phyloP scores from a whole-genome alignment of 2,329 filamentous ascomycete species.

The Elsinoe batatas region DNA sequence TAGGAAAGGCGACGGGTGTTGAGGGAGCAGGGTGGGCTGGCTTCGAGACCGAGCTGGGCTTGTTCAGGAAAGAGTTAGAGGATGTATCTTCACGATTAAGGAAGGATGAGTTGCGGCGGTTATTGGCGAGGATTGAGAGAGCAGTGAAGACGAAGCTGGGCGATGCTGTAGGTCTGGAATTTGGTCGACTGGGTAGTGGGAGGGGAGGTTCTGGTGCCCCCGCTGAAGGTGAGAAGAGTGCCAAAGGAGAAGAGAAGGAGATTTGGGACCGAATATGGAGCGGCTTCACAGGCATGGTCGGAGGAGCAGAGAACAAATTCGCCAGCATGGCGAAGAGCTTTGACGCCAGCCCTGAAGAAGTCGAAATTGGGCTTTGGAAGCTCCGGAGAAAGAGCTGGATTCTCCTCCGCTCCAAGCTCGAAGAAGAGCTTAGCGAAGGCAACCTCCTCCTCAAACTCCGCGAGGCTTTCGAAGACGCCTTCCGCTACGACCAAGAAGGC shows the following conservation, averaged over 20 bases:
- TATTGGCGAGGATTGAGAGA: slow-evolving; percentile 83
- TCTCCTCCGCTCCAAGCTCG: slow-evolving; percentile 78
- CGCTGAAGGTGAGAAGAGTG: slow-evolving; percentile 64
- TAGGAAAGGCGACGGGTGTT: slow-evolving; percentile 65
- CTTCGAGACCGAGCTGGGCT: slow-evolving; percentile 65
- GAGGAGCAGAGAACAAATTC: slow-evolving; percentile 77
- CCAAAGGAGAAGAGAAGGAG: slow-evolving; percentile 56
- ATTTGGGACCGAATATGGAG: slow-evolving; percentile 95
- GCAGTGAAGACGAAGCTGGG: slow-evolving; percentile 84
- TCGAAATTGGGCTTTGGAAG: slow-evolving; percentile 85
- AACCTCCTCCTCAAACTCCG: slow-evolving; percentile 90
- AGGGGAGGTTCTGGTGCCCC: slow-evolving; percentile 73
- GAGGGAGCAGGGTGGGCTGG: slow-evolving; percentile 79
- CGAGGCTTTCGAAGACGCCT: slow-evolving; percentile 98
- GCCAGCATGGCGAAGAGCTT: slow-evolving; percentile 84
- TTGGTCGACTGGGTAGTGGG: slow-evolving; percentile 89
- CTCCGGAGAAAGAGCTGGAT: slow-evolving; percentile 91
- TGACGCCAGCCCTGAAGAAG: slow-evolving; percentile 82
- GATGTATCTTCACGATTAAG: slow-evolving; percentile 75
- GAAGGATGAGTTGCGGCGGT: slow-evolving; percentile 89
- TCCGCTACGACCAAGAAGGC: slow-evolving; percentile 90
- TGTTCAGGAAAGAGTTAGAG: slow-evolving; percentile 86
- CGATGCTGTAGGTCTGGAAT: slow-evolving; percentile 83
- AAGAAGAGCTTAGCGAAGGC: slow-evolving; percentile 96
- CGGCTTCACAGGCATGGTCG: slow-evolving; percentile 71